Evolutionary conservation across 495 filamentous ascomycete species (phyloP).

Genomic region (Hypoxylon fuscum): DNA sequence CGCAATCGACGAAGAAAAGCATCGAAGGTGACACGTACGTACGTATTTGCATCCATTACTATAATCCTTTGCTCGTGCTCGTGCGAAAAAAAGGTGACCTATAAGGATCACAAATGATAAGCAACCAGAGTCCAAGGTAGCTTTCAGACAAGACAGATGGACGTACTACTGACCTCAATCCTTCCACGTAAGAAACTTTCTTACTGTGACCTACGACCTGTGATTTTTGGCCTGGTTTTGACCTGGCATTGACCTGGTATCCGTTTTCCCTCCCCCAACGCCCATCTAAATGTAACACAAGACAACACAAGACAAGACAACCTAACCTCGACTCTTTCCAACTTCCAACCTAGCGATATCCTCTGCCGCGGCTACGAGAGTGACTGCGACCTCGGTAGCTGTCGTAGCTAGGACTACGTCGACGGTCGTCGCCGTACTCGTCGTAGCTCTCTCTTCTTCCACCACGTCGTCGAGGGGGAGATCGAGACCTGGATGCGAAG

Average conservation of each 20-base stretch:
- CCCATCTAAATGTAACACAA: slow-evolving; percentile 1
- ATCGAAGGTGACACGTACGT: no score
- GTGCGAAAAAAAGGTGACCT: not conserved
- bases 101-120: slow-evolving; percentile 30
- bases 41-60: not conserved
- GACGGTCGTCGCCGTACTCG: slow-evolving; percentile 53
- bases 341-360: slow-evolving; percentile 27
- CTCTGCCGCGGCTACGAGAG: slow-evolving; percentile 40
- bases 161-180: slow-evolving; percentile 19
- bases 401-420: slow-evolving; percentile 56
- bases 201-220: no score
- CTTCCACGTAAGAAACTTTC: no score
- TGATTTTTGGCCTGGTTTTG: no score
- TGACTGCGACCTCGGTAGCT: slow-evolving; percentile 40
- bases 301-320: no score
- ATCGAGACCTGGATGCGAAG: slow-evolving; percentile 46
- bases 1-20: no score
- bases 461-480: slow-evolving; percentile 46
- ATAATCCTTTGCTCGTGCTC: not conserved
- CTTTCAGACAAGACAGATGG: no score
- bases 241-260: slow-evolving; percentile 1
- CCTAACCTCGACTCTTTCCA: no score
- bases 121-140: slow-evolving; percentile 10
- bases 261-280: slow-evolving; percentile 3
- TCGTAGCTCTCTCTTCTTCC: slow-evolving; percentile 51